A percentile compares a stretch with the other conserved stretches of the same genome.
Conservation (phyloP, 768 basidiomycete genomes). For the Psilocybe sp. region DNA sequence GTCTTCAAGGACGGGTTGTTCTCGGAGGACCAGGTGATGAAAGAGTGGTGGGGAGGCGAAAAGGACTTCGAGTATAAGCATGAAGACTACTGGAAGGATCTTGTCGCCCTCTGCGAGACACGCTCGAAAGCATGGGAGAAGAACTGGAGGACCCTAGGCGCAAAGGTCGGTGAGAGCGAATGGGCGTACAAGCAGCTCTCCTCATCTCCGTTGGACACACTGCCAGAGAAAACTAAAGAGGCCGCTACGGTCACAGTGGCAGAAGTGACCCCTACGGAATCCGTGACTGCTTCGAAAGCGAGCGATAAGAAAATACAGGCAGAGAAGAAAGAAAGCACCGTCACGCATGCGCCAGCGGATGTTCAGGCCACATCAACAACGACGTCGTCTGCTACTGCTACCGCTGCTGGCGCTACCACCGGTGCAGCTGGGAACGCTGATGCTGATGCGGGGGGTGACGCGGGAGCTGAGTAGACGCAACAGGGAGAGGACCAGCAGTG, state of each 20-base stretch:
- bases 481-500: no score
- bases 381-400: no score
- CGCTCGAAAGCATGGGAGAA: slow-evolving; percentile 47
- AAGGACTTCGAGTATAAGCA: slow-evolving; percentile 72
- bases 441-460: no score
- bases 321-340: no score
- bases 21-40: slow-evolving; percentile 65
- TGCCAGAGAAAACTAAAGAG: slow-evolving; percentile 6
- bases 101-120: slow-evolving; percentile 53
- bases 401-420: no score
- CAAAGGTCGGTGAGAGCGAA: slow-evolving; percentile 68
- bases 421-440: no score
- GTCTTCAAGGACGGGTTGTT: slow-evolving; percentile 68
- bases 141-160: slow-evolving; percentile 70
- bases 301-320: background rate
- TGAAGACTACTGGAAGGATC: slow-evolving; percentile 68
- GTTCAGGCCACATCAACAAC: no score
- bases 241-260: background rate
- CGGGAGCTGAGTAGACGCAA: no score
- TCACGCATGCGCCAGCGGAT: no score
- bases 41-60: slow-evolving; percentile 67
- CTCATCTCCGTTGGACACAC: background rate
- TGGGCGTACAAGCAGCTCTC: slow-evolving; percentile 63
- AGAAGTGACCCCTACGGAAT: background rate
- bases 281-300: background rate